These are phyloP conservation scores for Saccharomycopsis fermentans DNA, from an alignment of 805 yeast species.

Conservation along the genomic window DNA sequence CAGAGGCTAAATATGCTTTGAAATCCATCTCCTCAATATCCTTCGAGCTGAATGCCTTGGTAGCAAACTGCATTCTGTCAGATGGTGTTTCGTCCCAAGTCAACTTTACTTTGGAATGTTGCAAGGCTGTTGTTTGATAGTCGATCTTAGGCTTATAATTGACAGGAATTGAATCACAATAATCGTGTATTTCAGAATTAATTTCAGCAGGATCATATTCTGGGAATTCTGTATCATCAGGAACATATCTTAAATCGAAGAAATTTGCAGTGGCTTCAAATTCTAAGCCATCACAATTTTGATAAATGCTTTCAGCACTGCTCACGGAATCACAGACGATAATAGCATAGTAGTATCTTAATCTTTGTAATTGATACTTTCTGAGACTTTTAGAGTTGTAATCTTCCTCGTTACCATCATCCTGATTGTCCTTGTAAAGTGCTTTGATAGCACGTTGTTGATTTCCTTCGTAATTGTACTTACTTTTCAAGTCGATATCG, in stretches of 20 bases:
- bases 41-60: constrained; percentile 75
- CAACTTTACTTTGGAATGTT: constrained; percentile 89
- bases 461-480: constrained; percentile 21
- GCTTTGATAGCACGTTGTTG: constrained; percentile 56
- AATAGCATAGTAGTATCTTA: constrained; percentile 88
- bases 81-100: constrained; percentile 99
- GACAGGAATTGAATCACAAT: constrained; percentile 60
- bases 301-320: constrained; percentile 69
- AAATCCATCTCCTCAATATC: constrained; percentile 88
- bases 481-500: constrained; percentile 18
- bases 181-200: constrained; percentile 56
- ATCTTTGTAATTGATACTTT: constrained; percentile 83
- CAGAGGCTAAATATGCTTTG: constrained; percentile 83
- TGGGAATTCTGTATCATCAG: constrained; percentile 85
- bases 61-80: constrained; percentile 67
- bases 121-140: constrained; percentile 91
- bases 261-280: constrained; percentile 92
- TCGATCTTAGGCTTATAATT: constrained; percentile 63
- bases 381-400: constrained; percentile 78
- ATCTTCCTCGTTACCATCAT: constrained; percentile 55
- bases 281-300: constrained; percentile 89
- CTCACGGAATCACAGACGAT: constrained; percentile 66
- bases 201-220: constrained; percentile 1
- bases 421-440: constrained; percentile 51
- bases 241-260: constrained; percentile 86